These are phyloP conservation scores for Aspergillus brunneoviolaceus DNA, from an alignment of 2,329 filamentous ascomycete species.

Conservation along the genomic window DNA sequence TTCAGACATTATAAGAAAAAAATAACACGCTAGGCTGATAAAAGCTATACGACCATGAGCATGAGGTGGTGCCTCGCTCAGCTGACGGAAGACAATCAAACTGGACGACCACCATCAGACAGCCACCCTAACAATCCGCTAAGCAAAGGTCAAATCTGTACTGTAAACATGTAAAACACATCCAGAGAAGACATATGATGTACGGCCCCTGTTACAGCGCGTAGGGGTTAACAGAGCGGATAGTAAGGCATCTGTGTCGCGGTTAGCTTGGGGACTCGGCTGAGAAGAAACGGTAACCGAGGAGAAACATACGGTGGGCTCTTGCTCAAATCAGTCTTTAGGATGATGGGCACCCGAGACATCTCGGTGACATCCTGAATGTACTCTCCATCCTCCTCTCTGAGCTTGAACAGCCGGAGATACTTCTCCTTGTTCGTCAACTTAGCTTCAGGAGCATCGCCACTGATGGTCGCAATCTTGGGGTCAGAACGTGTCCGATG, in stretches of 20 bases:
- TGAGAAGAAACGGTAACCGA: not conserved
- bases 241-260: constrained; percentile 46
- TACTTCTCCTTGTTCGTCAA: constrained; percentile 96
- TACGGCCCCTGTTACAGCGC: constrained; percentile 39
- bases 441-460: constrained; percentile 74
- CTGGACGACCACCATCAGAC: constrained; percentile 14
- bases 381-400: constrained; percentile 91
- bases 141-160: constrained; percentile 16
- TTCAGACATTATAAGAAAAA: constrained; percentile 18
- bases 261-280: constrained; percentile 22
- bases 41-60: constrained; percentile 21
- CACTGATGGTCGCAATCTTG: constrained; percentile 69
- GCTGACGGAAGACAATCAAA: constrained; percentile 12
- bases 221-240: constrained; percentile 53
- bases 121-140: constrained; percentile 11
- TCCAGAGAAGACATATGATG: constrained; percentile 20
- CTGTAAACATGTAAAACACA: constrained; percentile 29
- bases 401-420: constrained; percentile 79
- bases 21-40: constrained; percentile 26
- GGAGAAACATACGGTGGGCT: constrained; percentile 86
- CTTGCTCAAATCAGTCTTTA: constrained; percentile 98
- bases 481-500: constrained; percentile 92
- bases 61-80: constrained; percentile 6
- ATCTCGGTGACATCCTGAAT: constrained; percentile 99
- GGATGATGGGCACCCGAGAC: constrained; percentile 93